A percentile compares a stretch with the other conserved stretches of the same genome.
phyloP scores from a whole-genome alignment of 2,329 filamentous ascomycete species.

The Myriosclerotinia scirpicola region DNA sequence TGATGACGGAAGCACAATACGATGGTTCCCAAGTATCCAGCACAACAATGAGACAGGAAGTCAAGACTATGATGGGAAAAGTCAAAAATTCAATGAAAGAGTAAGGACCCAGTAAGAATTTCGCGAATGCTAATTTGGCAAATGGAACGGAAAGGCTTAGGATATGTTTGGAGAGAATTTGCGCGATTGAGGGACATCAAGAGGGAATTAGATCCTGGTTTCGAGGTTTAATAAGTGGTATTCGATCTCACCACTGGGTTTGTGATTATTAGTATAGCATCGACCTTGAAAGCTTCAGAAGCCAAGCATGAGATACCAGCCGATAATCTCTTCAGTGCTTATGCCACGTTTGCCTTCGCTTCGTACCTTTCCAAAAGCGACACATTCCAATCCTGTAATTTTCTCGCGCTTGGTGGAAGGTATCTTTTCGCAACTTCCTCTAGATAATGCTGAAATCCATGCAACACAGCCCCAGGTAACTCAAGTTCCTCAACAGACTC shows the following conservation, averaged over 20 bases:
- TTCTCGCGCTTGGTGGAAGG: conserved; percentile 56
- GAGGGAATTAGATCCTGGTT: not conserved
- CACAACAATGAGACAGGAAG: not conserved
- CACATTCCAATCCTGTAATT: conserved; percentile 66
- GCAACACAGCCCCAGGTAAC: conserved; percentile 53
- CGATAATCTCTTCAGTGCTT: not conserved
- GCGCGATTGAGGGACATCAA: not conserved
- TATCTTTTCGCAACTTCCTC: conserved; percentile 48
- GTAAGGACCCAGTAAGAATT: not conserved
- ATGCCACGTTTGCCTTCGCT: conserved; percentile 34
- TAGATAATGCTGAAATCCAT: conserved; percentile 43
- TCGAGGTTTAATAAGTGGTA: conserved; percentile 7
- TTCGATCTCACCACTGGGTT: not conserved
- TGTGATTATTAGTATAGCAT: not conserved
- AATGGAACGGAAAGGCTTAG: not conserved
- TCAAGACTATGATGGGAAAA: not conserved
- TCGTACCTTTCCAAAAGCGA: conserved; percentile 60
- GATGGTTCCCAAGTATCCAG: not conserved
- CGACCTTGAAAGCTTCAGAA: not conserved
- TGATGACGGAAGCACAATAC: not conserved
- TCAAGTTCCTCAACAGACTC: conserved; percentile 54
- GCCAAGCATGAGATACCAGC: not conserved
- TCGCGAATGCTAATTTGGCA: not conserved
- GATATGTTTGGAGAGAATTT: conserved; percentile 5
- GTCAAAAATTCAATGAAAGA: not conserved